Conservation (phyloP, 306 rosid genomes). For the Hippophae tibetana region DNA sequence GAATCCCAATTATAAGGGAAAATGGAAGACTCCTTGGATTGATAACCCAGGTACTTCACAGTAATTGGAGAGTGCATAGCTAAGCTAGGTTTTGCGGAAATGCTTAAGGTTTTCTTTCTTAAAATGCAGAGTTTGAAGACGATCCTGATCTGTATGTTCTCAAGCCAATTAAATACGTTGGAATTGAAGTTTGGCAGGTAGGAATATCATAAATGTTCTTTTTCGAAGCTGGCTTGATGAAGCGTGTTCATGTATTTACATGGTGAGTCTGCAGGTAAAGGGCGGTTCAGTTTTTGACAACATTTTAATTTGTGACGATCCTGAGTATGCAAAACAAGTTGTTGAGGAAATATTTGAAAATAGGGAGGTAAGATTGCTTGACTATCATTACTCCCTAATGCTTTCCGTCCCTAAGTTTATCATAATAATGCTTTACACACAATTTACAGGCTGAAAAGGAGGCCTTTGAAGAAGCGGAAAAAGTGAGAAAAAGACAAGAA, state of each 20-base stretch:
- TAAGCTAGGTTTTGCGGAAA: slow-evolving; percentile 22
- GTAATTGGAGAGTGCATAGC: slow-evolving; percentile 13
- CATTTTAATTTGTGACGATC: slow-evolving; percentile 81
- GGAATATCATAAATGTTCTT: slow-evolving; percentile 7
- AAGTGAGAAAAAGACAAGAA: slow-evolving; percentile 64
- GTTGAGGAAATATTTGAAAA: slow-evolving; percentile 61
- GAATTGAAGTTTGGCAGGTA: slow-evolving; percentile 99
- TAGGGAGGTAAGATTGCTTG: slow-evolving; percentile 49
- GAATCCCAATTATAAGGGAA: slow-evolving; percentile 93
- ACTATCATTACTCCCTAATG: slow-evolving; percentile 8
- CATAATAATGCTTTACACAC: background rate
- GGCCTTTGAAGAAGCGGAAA: slow-evolving; percentile 82
- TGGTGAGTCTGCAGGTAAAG: slow-evolving; percentile 54
- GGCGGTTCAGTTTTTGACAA: slow-evolving; percentile 94
- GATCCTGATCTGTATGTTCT: slow-evolving; percentile 81
- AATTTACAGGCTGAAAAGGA: slow-evolving; percentile 63
- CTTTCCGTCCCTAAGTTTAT: background rate
- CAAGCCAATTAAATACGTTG: slow-evolving; percentile 85
- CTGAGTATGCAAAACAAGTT: slow-evolving; percentile 72
- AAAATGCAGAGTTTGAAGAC: slow-evolving; percentile 77
- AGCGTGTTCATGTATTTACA: slow-evolving; percentile 1
- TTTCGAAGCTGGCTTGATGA: background rate
- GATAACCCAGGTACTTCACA: slow-evolving; percentile 77
- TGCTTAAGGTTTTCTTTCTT: slow-evolving; percentile 5
- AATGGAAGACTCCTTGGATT: slow-evolving; percentile 88